Base-by-base conservation (phyloP, 176 grass and related monocot genomes). In the Tillandsia leiboldiana region DNA sequence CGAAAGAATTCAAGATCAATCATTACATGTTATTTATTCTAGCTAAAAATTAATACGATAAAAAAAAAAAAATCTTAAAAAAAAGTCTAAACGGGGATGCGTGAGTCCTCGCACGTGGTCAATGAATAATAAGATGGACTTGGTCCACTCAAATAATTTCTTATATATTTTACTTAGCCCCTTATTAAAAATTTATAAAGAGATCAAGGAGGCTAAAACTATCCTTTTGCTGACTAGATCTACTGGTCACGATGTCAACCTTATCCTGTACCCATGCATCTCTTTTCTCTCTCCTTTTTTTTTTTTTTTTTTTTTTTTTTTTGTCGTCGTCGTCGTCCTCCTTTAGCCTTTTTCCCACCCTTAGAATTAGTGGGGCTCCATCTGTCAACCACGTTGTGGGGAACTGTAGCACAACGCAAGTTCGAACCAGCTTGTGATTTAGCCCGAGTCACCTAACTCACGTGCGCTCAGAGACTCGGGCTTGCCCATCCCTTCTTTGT, bases 281-380 rank as follows among this genome's bases (percentile, higher is more conserved):
- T 27, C 62, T 64, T 57, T 42, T 42, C 1, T 66, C 10, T 13
- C 11, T 33, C 4, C 15, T 11, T 3, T 11, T 48, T 3, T 48
- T 11, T 1, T 15, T 87, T 20, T 69, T 42, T 12, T 5, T 8
- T 47, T n/a, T 77, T 54, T 81, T 14, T 64, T 22, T 72, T 81
- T 14, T 64, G 20, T 20, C 20, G 20, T 20, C 0, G 20, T 20
- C 20, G 20, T 20, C 20, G 20, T 20, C 20, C 20, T 20, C 20
- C 20, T 64, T 20, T 12, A 5, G 47, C 24, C 53, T 51, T 20
- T n/a, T n/a, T 47, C 51, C 42, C 11, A n/a, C 49, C 26, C 47
- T 10, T 66, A 48, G 50, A 12, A n/a, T 1, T 56, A 56, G 53
- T 57, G 53, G 53, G 53, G 13, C 53, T 15, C 53, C 53, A 57